phyloP scores from a whole-genome alignment of 345 rosid genomes.

The Eucalyptus curtisii region DNA sequence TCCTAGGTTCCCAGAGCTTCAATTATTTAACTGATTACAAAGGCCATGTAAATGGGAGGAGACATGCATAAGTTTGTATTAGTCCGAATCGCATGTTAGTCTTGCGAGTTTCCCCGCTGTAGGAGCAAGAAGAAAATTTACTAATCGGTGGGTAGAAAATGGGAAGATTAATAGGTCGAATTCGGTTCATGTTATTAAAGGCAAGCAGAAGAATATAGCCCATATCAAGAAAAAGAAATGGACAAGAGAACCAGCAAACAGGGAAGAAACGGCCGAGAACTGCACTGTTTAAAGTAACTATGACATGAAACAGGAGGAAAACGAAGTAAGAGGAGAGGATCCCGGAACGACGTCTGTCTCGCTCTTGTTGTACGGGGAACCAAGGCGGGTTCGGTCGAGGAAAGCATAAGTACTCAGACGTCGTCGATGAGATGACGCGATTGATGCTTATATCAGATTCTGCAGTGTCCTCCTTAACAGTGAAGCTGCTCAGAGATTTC shows the following conservation, averaged over 20 bases:
- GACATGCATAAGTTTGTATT: not conserved
- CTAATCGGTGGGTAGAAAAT: not conserved
- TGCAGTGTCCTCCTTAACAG: not conserved
- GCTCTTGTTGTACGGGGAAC: not conserved
- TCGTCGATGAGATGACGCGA: not conserved
- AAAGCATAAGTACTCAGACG: not conserved
- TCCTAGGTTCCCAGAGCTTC: not conserved
- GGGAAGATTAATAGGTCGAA: not conserved
- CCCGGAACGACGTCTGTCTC: not conserved
- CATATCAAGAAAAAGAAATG: not conserved
- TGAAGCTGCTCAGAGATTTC: not conserved
- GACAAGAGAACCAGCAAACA: not conserved
- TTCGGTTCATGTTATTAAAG: not conserved
- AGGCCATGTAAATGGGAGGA: not conserved
- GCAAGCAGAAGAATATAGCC: not conserved
- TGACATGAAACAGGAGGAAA: not conserved
- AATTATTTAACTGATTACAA: not conserved
- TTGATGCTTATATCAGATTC: not conserved
- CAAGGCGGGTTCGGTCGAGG: not conserved
- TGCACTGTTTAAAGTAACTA: not conserved
- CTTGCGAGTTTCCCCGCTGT: not conserved
- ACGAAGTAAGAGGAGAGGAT: not conserved
- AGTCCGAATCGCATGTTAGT: not conserved
- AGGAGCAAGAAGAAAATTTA: not conserved
- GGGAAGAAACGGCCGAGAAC: not conserved